These are phyloP conservation scores for Trichoderma sp. DNA, from an alignment of 2,329 filamentous ascomycete species.

Conservation along the genomic window DNA sequence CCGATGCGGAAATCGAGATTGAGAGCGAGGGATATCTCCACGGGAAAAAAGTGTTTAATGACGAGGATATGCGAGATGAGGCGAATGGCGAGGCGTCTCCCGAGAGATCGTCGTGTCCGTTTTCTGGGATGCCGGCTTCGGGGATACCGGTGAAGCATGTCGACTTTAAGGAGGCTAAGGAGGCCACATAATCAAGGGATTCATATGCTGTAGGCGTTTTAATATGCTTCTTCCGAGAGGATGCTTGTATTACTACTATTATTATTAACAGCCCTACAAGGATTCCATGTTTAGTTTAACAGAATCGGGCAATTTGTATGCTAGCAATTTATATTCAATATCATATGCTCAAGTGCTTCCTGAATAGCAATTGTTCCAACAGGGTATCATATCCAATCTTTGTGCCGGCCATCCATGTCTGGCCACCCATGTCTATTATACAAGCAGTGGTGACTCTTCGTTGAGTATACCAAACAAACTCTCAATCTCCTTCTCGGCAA, in stretches of 20 bases:
- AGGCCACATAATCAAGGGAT: neutral
- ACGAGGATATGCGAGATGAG: slow-evolving; percentile 30
- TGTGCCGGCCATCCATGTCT: neutral
- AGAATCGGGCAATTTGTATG: neutral
- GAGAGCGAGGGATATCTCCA: slow-evolving; percentile 68
- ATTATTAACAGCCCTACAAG: neutral
- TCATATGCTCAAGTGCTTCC: neutral
- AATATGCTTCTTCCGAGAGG: neutral
- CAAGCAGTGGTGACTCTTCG: slow-evolving; percentile 30
- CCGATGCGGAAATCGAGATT: slow-evolving; percentile 52
- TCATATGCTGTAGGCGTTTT: neutral
- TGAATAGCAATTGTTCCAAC: neutral
- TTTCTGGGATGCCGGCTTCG: slow-evolving; percentile 19
- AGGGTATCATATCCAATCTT: slow-evolving; percentile 13
- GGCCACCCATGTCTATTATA: neutral
- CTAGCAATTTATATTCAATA: neutral
- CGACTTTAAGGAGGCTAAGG: slow-evolving; percentile 1
- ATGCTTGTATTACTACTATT: slow-evolving; percentile 6
- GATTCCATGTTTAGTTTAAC: neutral
- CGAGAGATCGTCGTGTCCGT: slow-evolving; percentile 12
- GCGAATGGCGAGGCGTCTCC: neutral
- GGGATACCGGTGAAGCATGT: slow-evolving; percentile 1
- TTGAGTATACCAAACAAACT: slow-evolving; percentile 59
- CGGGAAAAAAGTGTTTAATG: slow-evolving; percentile 62
- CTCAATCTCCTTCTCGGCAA: slow-evolving; percentile 61